Conservation (phyloP, 768 basidiomycete species). For the Phaeotremella fagi region DNA sequence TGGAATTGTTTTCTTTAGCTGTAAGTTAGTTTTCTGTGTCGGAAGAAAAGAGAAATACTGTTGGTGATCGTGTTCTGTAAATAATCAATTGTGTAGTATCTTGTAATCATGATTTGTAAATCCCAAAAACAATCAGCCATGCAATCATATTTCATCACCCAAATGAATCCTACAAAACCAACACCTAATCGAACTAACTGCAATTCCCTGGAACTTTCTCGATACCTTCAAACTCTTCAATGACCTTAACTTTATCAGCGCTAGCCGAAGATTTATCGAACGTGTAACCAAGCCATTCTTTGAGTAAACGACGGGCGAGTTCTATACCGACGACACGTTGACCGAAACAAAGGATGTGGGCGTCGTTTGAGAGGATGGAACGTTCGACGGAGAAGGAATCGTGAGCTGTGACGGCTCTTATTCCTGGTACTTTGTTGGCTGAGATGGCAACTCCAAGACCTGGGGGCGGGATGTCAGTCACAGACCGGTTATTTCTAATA, state of each 20-base stretch:
- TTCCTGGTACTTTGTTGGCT: constrained; percentile 44
- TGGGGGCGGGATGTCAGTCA: constrained; percentile 1
- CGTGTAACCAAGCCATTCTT: constrained; percentile 42
- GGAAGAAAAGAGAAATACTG: too few relatives aligned
- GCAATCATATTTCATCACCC: too few relatives aligned
- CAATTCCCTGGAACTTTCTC: not conserved
- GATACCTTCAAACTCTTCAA: constrained; percentile 37
- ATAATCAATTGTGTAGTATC: too few relatives aligned
- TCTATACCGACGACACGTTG: constrained; percentile 46
- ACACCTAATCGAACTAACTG: too few relatives aligned
- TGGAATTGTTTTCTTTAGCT: not conserved
- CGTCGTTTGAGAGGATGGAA: constrained; percentile 45
- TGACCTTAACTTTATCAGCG: constrained; percentile 41
- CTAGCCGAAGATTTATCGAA: constrained; percentile 40
- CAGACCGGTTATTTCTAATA: not conserved
- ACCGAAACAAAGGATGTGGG: constrained; percentile 44
- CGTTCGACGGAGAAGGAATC: constrained; percentile 47
- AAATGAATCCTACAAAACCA: too few relatives aligned
- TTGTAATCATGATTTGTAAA: too few relatives aligned
- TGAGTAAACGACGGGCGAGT: constrained; percentile 34
- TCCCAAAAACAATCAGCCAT: too few relatives aligned
- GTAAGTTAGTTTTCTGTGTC: too few relatives aligned
- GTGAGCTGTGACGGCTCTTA: constrained; percentile 41
- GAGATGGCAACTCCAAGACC: constrained; percentile 45
- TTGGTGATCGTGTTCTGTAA: too few relatives aligned